Base-by-base conservation (phyloP, 441 rosid species). In the Theobroma grandiflorum region DNA sequence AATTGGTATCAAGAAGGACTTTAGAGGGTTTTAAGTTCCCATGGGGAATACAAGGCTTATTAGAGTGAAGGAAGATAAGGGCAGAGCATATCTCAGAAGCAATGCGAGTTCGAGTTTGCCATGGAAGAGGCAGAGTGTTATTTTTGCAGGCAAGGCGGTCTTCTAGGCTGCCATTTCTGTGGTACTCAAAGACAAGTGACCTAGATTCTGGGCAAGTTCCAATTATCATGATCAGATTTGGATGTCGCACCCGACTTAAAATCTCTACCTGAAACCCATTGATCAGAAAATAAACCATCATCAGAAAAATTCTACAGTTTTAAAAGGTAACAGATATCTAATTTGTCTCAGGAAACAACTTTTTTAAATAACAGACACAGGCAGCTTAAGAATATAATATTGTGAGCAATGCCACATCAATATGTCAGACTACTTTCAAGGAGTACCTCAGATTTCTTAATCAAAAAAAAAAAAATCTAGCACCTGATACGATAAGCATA, bases 11-110 rank as follows among this genome's bases (percentile, higher is more conserved):
- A 31, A 95, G 91, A 75, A 96, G 97, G 79, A 96, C 81, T 80
- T 94, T 96, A 73, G 97, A 90, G 37, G 96, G 92, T 82, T 90
- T 95, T 80, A 96, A 86, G 81, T 90, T 91, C 58, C 98, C 98
- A 80, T 96, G 98, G 61, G 86, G 83, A 64, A 93, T 87, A 82
- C 92, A 86, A 68, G 98, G 99, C 75, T 84, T 81, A 75, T 87
- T 94, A 74, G 98, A 89, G 77, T 94, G 99, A 79, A 96, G 98
- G 89, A 92, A 96, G 83, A 93, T 66, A 38, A 96, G 97, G n/a
- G 91, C 94, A 78, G 95, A 92, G 83, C 99, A 96, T 78, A 96
- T 87, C 79, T 93, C 97, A 18, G 86, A 74, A 47, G 98, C 96
- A 84, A 93, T 88, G 47, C 83, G 78, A 45, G 78, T 86, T 80